Base-by-base conservation (phyloP, 2,329 filamentous ascomycete species). In the Colletotrichum costaricense region DNA sequence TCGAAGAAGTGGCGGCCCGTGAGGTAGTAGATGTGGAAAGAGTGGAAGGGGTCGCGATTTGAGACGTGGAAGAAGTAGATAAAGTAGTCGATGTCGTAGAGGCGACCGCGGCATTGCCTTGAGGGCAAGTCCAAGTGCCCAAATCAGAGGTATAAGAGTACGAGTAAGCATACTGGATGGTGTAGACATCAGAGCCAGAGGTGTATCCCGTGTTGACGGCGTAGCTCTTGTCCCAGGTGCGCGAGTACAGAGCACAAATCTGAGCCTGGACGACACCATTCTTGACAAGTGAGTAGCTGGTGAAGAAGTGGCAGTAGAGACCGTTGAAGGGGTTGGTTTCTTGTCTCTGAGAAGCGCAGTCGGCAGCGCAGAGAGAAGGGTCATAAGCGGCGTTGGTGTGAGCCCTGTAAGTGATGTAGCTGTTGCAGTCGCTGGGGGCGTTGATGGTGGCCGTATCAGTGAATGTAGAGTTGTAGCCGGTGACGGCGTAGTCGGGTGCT, bases 341-440 rank as follows among this genome's bases (percentile, higher is more conserved):
- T 2, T 52, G 62, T 16, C 33, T 38, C 11, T 70, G 62, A 35
- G 54, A 42, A n/a, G 68, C 63, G 42, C 68, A 70, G 4, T 66
- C 68, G 16, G 42, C 56, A 9, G 68, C 68, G 56, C 68, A 70
- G 1, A 70, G 63, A 14, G 63, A 28, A 22, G 68, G 68, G 14
- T 70, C 63, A 24, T 66, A 70, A 1, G 68, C 22, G 2, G 42
- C 30, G 30, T 70, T 60, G 38, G 46, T 60, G 42, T 66, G 63
- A 24, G 63, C n/a, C 63, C 66, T 70, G 46, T 54, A 70, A 22
- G 68, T 70, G 42, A 66, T 70, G 63, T 70, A 70, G 63, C 68
- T 66, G 54, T 66, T 66, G n/a, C 68, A 70, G 16, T 38, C 28
- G 6, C 19, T 38, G 5, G 68, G 68, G n/a, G 68, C 68, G 68